Evolutionary conservation across 2,329 filamentous ascomycete species (phyloP), one percentile per base, ranked within the genome.

Genomic region (Aspergillus proliferans): DNA sequence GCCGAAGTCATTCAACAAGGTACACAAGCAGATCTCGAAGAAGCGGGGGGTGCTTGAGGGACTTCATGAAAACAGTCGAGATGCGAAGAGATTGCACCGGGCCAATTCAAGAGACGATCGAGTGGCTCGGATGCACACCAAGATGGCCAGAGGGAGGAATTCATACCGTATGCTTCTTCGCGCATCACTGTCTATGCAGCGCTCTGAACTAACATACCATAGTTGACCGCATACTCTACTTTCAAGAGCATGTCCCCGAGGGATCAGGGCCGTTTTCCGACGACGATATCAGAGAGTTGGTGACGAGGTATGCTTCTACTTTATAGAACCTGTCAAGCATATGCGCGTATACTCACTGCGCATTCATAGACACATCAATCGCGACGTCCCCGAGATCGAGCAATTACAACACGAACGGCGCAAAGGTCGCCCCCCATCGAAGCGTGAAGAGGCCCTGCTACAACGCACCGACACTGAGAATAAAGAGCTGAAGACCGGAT

Each of bases 11-110:
- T 73, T 96, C 6, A 75, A 82, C 55, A 97, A 96, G 67, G 87
- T 93, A 18, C 82, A 87, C 54, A 97, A 97, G 74, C 83, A 89
- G 56, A 92, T 97, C 56, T 76, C 83, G 30, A 95, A 95, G 75
- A 96, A 96, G 79, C 83, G 86, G 57, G 83, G 83, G 18, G 82
- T 83, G 36, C 79, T 88, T 43, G 84, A 85, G 26, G 79, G 85
- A 10, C 78, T 97, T 19, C 92, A 97, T 64, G 86, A 90, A 69
- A 89, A 89, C 67, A 95, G 90, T 52, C 80, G 93, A 57, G 88
- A 97, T 74, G 87, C 90, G 3, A 82, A 86, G 63, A 82, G 88
- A 46, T 75, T 97, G 54, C 86, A 89, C 66, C 81, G 84, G 60
- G 93, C 93, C 18, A 81, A 82, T 53, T 80, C 85, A 55, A 80